phyloP scores from a whole-genome alignment of 169 alveolate genomes.

The Plasmodium cynomolgi region DNA sequence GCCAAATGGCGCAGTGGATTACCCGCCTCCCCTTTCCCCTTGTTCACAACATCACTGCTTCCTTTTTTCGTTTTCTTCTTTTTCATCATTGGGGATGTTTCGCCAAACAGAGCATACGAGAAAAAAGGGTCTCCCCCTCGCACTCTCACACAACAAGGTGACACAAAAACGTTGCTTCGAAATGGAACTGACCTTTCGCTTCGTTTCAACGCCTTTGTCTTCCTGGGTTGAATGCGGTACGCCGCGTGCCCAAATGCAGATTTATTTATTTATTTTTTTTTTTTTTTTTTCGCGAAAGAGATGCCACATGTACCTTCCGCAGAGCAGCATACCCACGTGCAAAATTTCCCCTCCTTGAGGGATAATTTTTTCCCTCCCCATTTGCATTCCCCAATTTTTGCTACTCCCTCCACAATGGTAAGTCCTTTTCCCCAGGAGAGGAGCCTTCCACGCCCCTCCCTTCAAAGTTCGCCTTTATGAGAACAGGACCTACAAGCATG shows the following conservation, averaged over 20 bases:
- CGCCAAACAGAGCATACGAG: not conserved
- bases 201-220: not conserved
- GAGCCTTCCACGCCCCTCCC: not conserved
- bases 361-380: not conserved
- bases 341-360: not conserved
- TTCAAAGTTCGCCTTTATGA: not conserved
- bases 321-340: not conserved
- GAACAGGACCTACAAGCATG: not conserved
- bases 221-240: not conserved
- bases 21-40: not conserved
- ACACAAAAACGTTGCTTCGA: not conserved
- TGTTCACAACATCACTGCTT: not conserved
- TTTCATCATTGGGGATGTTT: not conserved
- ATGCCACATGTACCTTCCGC: not conserved
- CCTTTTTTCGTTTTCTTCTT: not conserved
- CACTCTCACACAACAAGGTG: not conserved
- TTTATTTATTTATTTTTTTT: not conserved
- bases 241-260: not conserved
- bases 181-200: not conserved
- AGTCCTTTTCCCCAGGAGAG: too few species aligned
- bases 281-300: not conserved
- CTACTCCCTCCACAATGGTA: not conserved
- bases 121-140: not conserved
- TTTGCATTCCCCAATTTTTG: not conserved
- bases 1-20: not conserved